These are phyloP conservation scores for Mycena floridula DNA, from an alignment of 768 basidiomycete genomes.

Conservation along the genomic window DNA sequence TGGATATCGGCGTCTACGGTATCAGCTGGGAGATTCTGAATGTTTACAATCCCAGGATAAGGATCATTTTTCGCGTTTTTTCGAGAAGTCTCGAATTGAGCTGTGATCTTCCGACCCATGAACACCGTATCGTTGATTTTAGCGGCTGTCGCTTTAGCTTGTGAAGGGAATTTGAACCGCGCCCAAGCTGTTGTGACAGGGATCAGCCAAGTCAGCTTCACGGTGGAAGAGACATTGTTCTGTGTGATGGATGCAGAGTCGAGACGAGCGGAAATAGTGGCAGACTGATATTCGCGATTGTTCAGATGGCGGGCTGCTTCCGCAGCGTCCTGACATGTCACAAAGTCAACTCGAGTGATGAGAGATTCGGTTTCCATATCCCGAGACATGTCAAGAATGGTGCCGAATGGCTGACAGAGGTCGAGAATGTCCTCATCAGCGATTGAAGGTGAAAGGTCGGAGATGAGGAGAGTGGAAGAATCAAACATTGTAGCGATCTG, in stretches of 20 bases:
- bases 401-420: slow-evolving; percentile 3
- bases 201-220: slow-evolving; percentile 40
- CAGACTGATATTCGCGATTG: background rate
- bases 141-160: slow-evolving; percentile 36
- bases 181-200: slow-evolving; percentile 39
- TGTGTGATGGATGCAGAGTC: slow-evolving; percentile 7
- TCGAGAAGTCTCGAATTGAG: slow-evolving; percentile 31
- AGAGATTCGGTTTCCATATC: background rate
- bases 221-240: slow-evolving; percentile 14
- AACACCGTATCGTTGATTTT: slow-evolving; percentile 32
- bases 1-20: slow-evolving; percentile 25
- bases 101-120: slow-evolving; percentile 33
- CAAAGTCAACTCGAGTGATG: slow-evolving; percentile 1
- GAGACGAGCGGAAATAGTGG: slow-evolving; percentile 3
- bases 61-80: slow-evolving; percentile 23
- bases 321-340: background rate
- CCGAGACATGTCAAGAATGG: background rate
- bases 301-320: slow-evolving; percentile 2
- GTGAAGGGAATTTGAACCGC: slow-evolving; percentile 33
- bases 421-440: background rate
- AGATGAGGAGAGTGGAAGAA: slow-evolving; percentile 1
- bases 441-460: slow-evolving; percentile 2
- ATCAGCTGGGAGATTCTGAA: slow-evolving; percentile 36
- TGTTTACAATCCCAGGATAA: slow-evolving; percentile 33
- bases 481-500: slow-evolving; percentile 7